Evolutionary conservation across 176 grass and related monocot species (phyloP).

Genomic region (Melocanna baccifera): DNA sequence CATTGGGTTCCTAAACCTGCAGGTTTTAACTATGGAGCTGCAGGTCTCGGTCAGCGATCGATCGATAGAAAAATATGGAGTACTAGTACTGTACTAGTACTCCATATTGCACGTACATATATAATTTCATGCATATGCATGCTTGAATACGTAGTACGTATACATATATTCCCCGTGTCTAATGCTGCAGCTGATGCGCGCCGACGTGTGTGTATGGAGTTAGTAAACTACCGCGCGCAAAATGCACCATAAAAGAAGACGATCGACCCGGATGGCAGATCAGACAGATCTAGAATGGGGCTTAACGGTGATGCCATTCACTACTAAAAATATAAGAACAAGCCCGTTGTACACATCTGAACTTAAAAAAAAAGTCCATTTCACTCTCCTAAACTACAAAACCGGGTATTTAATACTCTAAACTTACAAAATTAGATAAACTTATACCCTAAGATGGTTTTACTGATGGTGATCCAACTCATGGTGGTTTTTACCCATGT

Average conservation of each 20-base stretch:
- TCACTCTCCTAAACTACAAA: too few species aligned
- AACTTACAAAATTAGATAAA: too few species aligned
- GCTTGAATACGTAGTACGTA: not conserved
- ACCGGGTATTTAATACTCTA: too few species aligned
- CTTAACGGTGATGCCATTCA: not conserved
- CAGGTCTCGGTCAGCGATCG: not conserved
- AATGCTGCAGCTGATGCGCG: not conserved
- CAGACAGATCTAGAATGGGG: not conserved
- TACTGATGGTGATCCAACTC: too few species aligned
- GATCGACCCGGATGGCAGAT: slow-evolving; percentile 19
- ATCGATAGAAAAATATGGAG: not conserved
- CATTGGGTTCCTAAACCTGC: not conserved
- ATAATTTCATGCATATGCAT: not conserved
- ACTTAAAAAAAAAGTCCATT: too few species aligned
- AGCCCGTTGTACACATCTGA: too few species aligned
- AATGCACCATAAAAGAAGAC: not conserved
- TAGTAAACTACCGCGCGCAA: not conserved
- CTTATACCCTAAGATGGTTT: too few species aligned
- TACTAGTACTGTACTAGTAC: too few species aligned
- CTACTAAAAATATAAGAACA: not conserved
- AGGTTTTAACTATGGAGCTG: not conserved
- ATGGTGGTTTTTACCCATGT: too few species aligned
- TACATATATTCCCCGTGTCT: slow-evolving; percentile 35
- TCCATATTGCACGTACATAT: not conserved
- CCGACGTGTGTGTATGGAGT: not conserved